Percentiles rank a stretch among this genome's conserved stretches.
These are phyloP conservation scores for Chytriomyces confervae DNA, from an alignment of 192 early-diverging fungal genomes.

Conservation along the genomic window DNA sequence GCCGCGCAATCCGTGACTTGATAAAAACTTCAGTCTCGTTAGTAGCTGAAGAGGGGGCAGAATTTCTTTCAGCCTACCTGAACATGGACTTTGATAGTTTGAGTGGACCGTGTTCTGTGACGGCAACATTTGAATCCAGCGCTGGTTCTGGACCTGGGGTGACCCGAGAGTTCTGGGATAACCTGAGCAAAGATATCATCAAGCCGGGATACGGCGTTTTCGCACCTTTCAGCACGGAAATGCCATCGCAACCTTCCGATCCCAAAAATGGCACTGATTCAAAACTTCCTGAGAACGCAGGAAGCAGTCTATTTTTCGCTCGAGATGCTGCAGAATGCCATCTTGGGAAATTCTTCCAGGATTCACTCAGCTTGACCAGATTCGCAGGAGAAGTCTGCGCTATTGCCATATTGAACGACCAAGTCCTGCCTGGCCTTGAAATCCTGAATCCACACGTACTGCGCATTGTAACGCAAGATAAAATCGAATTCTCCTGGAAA, in stretches of 20 bases:
- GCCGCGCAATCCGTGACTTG: neutral
- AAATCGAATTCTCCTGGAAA: conserved; percentile 6
- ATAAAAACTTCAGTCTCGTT: neutral
- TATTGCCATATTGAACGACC: conserved; percentile 10
- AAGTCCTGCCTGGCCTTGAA: conserved; percentile 20
- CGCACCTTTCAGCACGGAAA: neutral
- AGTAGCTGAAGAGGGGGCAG: neutral
- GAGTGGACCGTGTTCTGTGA: neutral
- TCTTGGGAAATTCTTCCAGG: neutral
- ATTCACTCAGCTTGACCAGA: neutral
- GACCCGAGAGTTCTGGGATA: conserved; percentile 29
- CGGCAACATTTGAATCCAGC: conserved; percentile 1
- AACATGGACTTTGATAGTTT: neutral
- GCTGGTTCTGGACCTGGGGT: conserved; percentile 24
- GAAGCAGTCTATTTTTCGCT: conserved; percentile 9
- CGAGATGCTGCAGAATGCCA: neutral
- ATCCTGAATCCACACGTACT: conserved; percentile 7
- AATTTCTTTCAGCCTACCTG: conserved; percentile 17
- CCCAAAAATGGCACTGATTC: neutral
- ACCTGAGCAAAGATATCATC: conserved; percentile 23
- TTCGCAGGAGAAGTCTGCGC: conserved; percentile 24
- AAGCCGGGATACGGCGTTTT: conserved; percentile 15
- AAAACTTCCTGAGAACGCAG: neutral
- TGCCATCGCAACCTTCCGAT: no score
- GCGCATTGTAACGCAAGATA: conserved; percentile 17